Conservation (phyloP, 202 grass and related monocot species). For the Thinopyrum obtusiflorum region DNA sequence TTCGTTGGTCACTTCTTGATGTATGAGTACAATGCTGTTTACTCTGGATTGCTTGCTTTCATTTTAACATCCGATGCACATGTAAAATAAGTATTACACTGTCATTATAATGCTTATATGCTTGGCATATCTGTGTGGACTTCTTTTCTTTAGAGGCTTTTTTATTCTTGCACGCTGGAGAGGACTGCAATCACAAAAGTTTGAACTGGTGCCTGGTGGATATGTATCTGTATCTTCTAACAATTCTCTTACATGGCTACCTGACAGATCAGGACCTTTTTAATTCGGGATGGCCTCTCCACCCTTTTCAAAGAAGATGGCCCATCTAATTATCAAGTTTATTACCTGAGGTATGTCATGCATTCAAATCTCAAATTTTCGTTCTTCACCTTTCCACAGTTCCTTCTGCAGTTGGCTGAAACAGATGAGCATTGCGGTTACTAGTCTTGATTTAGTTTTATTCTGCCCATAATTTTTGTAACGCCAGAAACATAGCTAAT, state of each 20-base stretch:
- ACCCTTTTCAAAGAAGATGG: slow-evolving; percentile 89
- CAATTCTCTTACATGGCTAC: slow-evolving; percentile 24
- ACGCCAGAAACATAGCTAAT: not conserved
- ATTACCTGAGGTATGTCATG: slow-evolving; percentile 75
- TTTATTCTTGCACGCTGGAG: slow-evolving; percentile 9
- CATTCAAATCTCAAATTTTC: not conserved
- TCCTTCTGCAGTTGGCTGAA: not conserved
- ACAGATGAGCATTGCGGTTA: not conserved
- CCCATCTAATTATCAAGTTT: slow-evolving; percentile 70
- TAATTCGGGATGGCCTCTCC: slow-evolving; percentile 90
- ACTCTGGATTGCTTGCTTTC: slow-evolving; percentile 1
- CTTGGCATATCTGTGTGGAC: not conserved
- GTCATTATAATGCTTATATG: not conserved
- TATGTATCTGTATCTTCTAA: slow-evolving; percentile 7
- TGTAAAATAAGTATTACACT: not conserved
- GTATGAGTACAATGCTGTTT: not conserved
- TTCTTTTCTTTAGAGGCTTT: not conserved
- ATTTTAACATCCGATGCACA: not conserved
- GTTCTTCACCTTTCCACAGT: not conserved
- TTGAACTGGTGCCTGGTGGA: slow-evolving; percentile 22
- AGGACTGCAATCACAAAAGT: not conserved
- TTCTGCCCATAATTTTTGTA: not conserved
- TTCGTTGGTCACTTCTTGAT: not conserved
- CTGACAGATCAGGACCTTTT: slow-evolving; percentile 84
- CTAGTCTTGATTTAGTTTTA: not conserved